Conservation (phyloP, 2,329 filamentous ascomycete genomes). For the Botrytis squamosa region DNA sequence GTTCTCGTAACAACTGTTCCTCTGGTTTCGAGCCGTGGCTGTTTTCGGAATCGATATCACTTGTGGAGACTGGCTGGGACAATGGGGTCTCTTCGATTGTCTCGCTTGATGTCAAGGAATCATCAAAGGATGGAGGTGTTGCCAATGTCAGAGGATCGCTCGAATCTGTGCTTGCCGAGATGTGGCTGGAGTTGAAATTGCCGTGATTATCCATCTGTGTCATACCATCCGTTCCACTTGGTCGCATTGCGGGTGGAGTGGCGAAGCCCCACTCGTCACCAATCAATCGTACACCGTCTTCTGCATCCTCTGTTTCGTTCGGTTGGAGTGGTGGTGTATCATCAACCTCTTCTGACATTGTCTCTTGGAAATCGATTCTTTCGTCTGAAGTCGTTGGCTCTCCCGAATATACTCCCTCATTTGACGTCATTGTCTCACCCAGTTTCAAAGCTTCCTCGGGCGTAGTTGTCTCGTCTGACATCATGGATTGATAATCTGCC, state of each 20-base stretch:
- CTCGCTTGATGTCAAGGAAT: background rate
- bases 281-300: accelerated
- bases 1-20: background rate
- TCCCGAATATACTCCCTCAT: background rate
- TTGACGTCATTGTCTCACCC: background rate
- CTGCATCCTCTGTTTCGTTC: background rate
- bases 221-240: background rate
- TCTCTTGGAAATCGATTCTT: background rate
- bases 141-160: background rate
- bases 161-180: background rate
- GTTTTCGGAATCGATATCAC: no score
- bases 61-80: background rate
- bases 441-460: background rate
- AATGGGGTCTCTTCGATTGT: background rate
- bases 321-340: background rate
- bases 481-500: no score
- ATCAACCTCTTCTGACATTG: background rate
- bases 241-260: background rate
- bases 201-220: background rate
- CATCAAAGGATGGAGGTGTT: background rate
- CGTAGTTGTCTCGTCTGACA: background rate
- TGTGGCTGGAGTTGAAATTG: background rate
- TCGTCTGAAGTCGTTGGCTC: background rate
- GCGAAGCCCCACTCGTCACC: background rate
- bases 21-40: background rate